Base-by-base conservation (phyloP, 495 filamentous ascomycete species). In the Thermothielavioides terrestris region DNA sequence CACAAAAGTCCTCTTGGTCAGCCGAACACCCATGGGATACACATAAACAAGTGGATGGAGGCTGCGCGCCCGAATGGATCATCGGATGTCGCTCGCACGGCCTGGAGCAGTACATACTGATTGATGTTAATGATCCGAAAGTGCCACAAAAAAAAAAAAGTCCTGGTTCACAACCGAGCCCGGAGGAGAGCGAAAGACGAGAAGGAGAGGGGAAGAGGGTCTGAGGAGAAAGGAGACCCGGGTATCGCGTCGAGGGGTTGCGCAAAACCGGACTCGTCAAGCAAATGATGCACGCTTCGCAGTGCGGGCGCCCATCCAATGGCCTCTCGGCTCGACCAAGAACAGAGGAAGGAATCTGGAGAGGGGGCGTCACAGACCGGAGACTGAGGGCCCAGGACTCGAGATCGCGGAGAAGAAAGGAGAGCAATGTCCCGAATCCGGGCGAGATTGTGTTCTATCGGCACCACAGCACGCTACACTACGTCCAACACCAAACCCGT, bases 381-480 rank as follows among this genome's bases (percentile, higher is more conserved):
- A 37, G 44, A 18, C 6, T 30, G 27, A 20, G 2, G 32, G 22
- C 10, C 8, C 44, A 6, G 4, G 5, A 38, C 45, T 48, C 45
- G 15, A 46, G 18, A 36, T 39, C 17, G 22, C 18, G 12, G 17
- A 35, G 14, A n/a, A 47, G 30, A 35, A 49, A 47, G 36, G 22
- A 23, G 36, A 45, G 45, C 26, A 53, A 34, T 26, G 47, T 15
- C 21, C 12, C 36, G 36, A 42, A 21, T 25, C 47, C 20, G 38
- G 28, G 38, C 21, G 4, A 15, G 37, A 49, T 49, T 41, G 46
- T 49, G 25, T 41, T 49, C n/a, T n/a, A n/a, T n/a, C n/a, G n/a
- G n/a, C n/a, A n/a, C n/a, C n/a, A n/a, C n/a, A n/a, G 45, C 23
- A 39, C 45, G 45, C 27, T 47, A 47, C 44, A 47, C n/a, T n/a